phyloP scores from a whole-genome alignment of 2,329 filamentous ascomycete species.

The Metarhizium anisopliae region DNA sequence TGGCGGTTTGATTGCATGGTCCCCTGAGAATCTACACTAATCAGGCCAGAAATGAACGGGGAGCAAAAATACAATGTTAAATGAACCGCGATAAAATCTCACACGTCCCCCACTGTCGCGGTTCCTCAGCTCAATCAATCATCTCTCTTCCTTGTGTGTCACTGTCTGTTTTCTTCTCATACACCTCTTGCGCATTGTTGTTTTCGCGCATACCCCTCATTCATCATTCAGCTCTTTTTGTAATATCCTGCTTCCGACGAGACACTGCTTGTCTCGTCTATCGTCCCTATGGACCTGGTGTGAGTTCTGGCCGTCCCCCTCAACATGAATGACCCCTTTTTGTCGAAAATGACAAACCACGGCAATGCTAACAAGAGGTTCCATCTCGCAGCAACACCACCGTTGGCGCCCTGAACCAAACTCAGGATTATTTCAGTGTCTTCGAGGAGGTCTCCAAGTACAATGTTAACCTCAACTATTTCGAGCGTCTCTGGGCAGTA shows the following conservation, averaged over 20 bases:
- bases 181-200: background rate
- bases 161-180: background rate
- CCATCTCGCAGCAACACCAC: slow-evolving; percentile 40
- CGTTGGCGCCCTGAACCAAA: slow-evolving; percentile 36
- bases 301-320: slow-evolving; percentile 13
- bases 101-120: slow-evolving; percentile 5
- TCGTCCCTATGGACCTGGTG: slow-evolving; percentile 26
- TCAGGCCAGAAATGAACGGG: background rate
- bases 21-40: slow-evolving; percentile 4
- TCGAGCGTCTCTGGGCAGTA: slow-evolving; percentile 83
- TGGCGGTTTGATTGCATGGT: background rate
- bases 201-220: background rate
- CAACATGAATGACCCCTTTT: slow-evolving; percentile 2
- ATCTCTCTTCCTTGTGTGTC: background rate
- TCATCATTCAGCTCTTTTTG: background rate
- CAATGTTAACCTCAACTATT: slow-evolving; percentile 79
- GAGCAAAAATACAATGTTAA: slow-evolving; percentile 2
- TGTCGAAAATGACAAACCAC: slow-evolving; percentile 11
- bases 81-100: slow-evolving; percentile 7
- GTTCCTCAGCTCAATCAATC: background rate
- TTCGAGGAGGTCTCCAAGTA: slow-evolving; percentile 57
- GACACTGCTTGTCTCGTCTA: background rate
- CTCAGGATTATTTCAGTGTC: slow-evolving; percentile 45
- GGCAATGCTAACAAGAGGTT: slow-evolving; percentile 1
- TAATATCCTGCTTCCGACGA: background rate